phyloP scores from a whole-genome alignment of 2,329 filamentous ascomycete species.

The Fusarium sp. region DNA sequence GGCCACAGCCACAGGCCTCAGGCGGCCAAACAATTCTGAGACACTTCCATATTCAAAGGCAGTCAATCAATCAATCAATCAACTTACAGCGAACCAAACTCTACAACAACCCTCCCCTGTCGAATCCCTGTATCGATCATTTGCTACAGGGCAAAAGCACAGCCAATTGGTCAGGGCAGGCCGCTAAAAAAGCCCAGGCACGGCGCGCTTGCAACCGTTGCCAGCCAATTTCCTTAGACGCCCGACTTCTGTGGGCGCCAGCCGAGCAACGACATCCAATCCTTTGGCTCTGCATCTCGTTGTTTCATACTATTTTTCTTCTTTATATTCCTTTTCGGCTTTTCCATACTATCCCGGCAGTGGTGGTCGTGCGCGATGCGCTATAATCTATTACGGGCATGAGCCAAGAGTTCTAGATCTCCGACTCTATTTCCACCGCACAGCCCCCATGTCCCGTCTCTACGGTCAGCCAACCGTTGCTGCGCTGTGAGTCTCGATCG shows the following conservation, averaged over 20 bases:
- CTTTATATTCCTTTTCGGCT: neutral
- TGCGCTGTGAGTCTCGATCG: conserved; percentile 24
- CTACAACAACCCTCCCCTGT: conserved; percentile 13
- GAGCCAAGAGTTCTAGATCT: conserved; percentile 19
- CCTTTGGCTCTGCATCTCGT: conserved; percentile 5
- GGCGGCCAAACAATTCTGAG: conserved; percentile 10
- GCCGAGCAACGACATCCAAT: conserved; percentile 40
- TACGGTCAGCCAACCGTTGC: conserved; percentile 27
- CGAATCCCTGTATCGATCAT: conserved; percentile 29
- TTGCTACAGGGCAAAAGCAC: conserved; percentile 8
- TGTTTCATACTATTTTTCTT: conserved; percentile 23
- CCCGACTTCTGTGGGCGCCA: conserved; percentile 33
- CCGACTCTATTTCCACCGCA: conserved; percentile 6
- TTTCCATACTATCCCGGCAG: conserved; percentile 5
- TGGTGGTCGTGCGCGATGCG: conserved; percentile 8
- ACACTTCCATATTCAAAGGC: neutral
- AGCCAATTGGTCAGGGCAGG: conserved; percentile 39
- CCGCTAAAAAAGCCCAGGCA: conserved; percentile 9
- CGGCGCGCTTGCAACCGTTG: conserved; percentile 41
- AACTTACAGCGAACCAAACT: conserved; percentile 17
- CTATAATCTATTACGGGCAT: conserved; percentile 10
- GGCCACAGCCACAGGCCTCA: conserved; percentile 33
- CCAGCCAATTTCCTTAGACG: conserved; percentile 43
- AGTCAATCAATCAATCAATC: neutral
- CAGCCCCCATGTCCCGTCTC: conserved; percentile 5